Conservation (phyloP, 2,329 filamentous ascomycete species). For the Cladophialophora bantiana region DNA sequence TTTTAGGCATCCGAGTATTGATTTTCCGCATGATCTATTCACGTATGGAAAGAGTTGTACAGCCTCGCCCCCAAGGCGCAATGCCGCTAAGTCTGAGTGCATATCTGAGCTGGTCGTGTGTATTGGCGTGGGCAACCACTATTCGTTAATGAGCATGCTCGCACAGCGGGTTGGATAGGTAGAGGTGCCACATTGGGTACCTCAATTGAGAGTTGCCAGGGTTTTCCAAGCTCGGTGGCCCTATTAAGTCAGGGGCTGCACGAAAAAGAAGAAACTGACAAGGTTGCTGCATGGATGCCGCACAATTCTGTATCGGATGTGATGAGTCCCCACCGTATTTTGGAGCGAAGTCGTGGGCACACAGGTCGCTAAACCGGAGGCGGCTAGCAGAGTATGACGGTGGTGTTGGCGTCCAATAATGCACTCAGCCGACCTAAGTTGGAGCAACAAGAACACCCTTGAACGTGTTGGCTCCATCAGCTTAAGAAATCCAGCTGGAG, state of each 20-base stretch:
- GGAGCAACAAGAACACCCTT: too few relatives aligned
- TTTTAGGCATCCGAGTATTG: not conserved
- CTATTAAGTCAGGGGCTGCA: not conserved
- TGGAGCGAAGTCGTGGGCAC: too few relatives aligned
- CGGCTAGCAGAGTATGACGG: too few relatives aligned
- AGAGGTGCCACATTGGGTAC: not conserved
- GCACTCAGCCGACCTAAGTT: too few relatives aligned
- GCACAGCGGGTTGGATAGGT: not conserved
- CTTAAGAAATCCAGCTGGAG: too few relatives aligned
- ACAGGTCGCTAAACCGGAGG: too few relatives aligned
- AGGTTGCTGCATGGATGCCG: too few relatives aligned
- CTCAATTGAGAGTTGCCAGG: not conserved
- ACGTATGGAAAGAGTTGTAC: not conserved
- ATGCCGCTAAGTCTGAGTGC: not conserved
- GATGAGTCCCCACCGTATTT: too few relatives aligned
- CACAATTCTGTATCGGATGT: too few relatives aligned
- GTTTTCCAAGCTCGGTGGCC: not conserved
- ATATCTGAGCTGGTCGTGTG: not conserved
- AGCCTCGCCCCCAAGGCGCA: conserved; percentile 4
- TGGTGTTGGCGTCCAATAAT: too few relatives aligned
- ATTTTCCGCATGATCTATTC: not conserved
- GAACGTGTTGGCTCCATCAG: too few relatives aligned
- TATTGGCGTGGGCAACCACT: not conserved
- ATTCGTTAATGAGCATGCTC: not conserved
- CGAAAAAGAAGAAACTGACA: too few relatives aligned